Percentiles rank a stretch among this genome's conserved stretches.
phyloP scores from a whole-genome alignment of 2,329 filamentous ascomycete genomes.

The Cladophialophora immunda region DNA sequence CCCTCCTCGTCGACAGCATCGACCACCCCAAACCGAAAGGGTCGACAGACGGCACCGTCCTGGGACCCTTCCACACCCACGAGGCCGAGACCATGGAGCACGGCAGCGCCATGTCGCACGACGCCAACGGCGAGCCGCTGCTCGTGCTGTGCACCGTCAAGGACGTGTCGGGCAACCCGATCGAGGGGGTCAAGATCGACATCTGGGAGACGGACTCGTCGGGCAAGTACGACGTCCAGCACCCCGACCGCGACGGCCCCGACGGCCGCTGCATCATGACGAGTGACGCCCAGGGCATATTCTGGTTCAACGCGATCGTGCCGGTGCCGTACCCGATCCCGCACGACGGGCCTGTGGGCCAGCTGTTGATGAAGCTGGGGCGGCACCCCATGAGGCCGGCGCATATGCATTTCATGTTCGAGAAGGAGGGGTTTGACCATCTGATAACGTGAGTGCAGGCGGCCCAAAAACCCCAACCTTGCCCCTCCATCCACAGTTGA shows the following conservation, averaged over 20 bases:
- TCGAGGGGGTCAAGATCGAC: slow-evolving; percentile 75
- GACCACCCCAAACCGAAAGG: slow-evolving; percentile 79
- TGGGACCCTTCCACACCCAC: slow-evolving; percentile 85
- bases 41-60: slow-evolving; percentile 79
- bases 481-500: too few relatives aligned
- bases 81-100: slow-evolving; percentile 67
- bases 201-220: slow-evolving; percentile 85
- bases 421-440: slow-evolving; percentile 78
- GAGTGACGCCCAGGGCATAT: slow-evolving; percentile 74
- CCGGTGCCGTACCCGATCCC: slow-evolving; percentile 88
- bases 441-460: slow-evolving; percentile 85
- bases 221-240: slow-evolving; percentile 85
- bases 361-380: slow-evolving; percentile 70
- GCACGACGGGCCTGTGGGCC: slow-evolving; percentile 82
- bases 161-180: slow-evolving; percentile 69
- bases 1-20: slow-evolving; percentile 81
- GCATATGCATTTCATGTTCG: slow-evolving; percentile 91
- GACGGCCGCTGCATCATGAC: slow-evolving; percentile 77
- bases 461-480: too few relatives aligned
- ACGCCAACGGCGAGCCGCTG: slow-evolving; percentile 73
- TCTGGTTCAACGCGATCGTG: slow-evolving; percentile 86
- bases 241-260: slow-evolving; percentile 68
- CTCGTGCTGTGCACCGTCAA: slow-evolving; percentile 77
- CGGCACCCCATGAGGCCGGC: slow-evolving; percentile 80
- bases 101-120: slow-evolving; percentile 72